These are phyloP conservation scores for Penicillium digitatum DNA, from an alignment of 2,329 filamentous ascomycete genomes.

Conservation along the genomic window DNA sequence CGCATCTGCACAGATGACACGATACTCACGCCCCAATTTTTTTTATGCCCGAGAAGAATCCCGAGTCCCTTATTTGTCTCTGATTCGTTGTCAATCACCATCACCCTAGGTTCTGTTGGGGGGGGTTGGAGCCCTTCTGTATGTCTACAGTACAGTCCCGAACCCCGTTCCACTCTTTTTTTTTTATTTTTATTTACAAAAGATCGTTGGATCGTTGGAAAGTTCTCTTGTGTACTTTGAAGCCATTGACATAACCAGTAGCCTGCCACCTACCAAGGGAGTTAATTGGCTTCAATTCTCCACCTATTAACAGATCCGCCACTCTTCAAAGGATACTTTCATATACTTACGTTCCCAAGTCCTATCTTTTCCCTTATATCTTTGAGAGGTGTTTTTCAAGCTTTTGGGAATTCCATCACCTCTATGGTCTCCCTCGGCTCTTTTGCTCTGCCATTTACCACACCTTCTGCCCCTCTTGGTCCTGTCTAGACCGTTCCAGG, in stretches of 20 bases:
- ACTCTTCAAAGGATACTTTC: background rate
- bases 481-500: background rate
- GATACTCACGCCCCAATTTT: background rate
- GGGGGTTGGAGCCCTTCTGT: too few species aligned
- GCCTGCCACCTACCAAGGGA: background rate
- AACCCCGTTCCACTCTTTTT: background rate
- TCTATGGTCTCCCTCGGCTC: background rate
- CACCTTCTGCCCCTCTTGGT: background rate
- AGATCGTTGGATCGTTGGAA: too few species aligned
- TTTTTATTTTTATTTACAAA: background rate
- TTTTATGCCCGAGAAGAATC: background rate
- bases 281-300: background rate
- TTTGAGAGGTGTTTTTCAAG: background rate
- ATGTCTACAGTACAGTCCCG: background rate
- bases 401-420: background rate
- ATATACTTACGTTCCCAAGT: too few species aligned
- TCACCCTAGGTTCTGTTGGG: too few species aligned
- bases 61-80: background rate
- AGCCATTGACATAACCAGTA: conserved; percentile 9
- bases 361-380: background rate
- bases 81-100: too few species aligned
- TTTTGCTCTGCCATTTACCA: background rate
- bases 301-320: background rate
- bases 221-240: background rate
- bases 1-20: background rate